Evolutionary conservation across 192 early-diverging fungal genomes (phyloP).

Genomic region (Dimargaris xerosporica): DNA sequence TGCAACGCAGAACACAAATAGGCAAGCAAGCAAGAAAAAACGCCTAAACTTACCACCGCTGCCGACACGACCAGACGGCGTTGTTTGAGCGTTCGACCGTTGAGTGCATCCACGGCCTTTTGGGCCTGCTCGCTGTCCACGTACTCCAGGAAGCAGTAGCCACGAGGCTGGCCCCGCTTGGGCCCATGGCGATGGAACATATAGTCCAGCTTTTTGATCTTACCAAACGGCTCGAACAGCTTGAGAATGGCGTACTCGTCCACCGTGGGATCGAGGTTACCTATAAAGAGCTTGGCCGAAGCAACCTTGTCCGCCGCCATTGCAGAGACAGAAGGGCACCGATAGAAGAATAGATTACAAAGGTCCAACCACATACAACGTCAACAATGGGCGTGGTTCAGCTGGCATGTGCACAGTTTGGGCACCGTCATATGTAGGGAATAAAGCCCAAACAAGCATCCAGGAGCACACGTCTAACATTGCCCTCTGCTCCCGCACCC

Average conservation of each 20-base stretch:
- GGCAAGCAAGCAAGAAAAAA: too few species aligned
- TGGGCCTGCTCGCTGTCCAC: slow-evolving; percentile 27
- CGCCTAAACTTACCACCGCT: slow-evolving; percentile 28
- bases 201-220: slow-evolving; percentile 45
- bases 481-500: too few species aligned
- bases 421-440: too few species aligned
- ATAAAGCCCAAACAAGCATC: too few species aligned
- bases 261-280: slow-evolving; percentile 43
- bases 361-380: too few species aligned
- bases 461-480: too few species aligned
- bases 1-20: too few species aligned
- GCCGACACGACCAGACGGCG: slow-evolving; percentile 44
- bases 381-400: too few species aligned
- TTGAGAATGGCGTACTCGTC: slow-evolving; percentile 54
- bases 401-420: too few species aligned
- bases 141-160: slow-evolving; percentile 59
- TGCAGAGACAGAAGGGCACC: too few species aligned
- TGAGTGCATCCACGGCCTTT: slow-evolving; percentile 35
- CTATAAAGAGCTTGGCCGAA: slow-evolving; percentile 28
- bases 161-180: slow-evolving; percentile 44
- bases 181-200: slow-evolving; percentile 51
- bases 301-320: too few species aligned
- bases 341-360: too few species aligned
- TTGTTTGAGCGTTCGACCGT: slow-evolving; percentile 34
- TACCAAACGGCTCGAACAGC: slow-evolving; percentile 48